These are phyloP conservation scores for Morella rubra DNA, from an alignment of 306 rosid species.

Conservation along the genomic window DNA sequence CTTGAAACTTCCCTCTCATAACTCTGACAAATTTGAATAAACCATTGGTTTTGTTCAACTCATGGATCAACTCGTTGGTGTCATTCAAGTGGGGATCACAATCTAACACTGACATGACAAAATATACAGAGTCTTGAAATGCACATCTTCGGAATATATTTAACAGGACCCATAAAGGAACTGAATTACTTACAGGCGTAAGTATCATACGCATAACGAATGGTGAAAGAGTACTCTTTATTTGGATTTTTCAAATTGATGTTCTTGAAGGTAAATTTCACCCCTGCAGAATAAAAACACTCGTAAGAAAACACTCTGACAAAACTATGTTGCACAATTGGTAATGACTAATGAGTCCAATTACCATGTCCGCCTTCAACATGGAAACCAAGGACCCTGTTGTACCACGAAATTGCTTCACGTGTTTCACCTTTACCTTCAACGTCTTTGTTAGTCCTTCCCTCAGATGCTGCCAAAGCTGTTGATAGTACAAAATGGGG, in stretches of 20 bases:
- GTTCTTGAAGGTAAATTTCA: conserved; percentile 77
- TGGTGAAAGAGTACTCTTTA: conserved; percentile 62
- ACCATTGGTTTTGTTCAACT: conserved; percentile 78
- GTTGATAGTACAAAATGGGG: conserved; percentile 9
- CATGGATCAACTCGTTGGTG: conserved; percentile 55
- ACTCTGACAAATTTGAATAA: conserved; percentile 77
- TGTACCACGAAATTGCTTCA: conserved; percentile 81
- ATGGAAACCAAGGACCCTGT: conserved; percentile 68
- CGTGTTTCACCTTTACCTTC: conserved; percentile 48
- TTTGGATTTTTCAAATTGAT: conserved; percentile 46
- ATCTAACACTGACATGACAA: conserved; percentile 56
- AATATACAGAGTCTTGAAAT: conserved; percentile 13
- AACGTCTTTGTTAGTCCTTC: conserved; percentile 33
- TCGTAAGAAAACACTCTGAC: conserved; percentile 20
- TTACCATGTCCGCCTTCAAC: conserved; percentile 91
- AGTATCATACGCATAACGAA: conserved; percentile 59
- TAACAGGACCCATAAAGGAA: conserved; percentile 15
- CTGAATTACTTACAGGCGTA: conserved; percentile 62
- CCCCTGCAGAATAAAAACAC: conserved; percentile 48
- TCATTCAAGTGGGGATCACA: conserved; percentile 64
- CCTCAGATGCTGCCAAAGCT: conserved; percentile 60
- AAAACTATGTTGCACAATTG: conserved; percentile 11
- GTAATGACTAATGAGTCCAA: conserved; percentile 24
- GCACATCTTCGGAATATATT: conserved; percentile 6
- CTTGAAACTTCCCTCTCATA: conserved; percentile 81